Evolutionary conservation across 2,329 filamentous ascomycete species (phyloP).

Genomic region (Scolecobasidium constrictum): DNA sequence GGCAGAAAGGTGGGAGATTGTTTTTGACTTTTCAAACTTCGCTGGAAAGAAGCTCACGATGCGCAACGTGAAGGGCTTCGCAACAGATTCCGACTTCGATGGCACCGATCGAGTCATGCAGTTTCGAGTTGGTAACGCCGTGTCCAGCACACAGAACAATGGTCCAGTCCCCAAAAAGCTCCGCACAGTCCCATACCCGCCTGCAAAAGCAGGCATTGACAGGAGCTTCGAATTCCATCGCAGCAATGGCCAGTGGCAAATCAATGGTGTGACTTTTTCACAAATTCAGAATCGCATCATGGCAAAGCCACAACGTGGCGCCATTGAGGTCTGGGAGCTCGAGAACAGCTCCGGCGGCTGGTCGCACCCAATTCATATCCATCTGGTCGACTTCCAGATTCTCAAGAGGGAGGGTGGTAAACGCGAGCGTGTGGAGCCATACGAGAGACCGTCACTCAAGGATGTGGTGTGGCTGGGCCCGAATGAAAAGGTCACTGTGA

Average conservation of each 20-base stretch:
- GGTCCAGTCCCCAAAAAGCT: constrained; percentile 20
- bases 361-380: constrained; percentile 45
- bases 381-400: constrained; percentile 48
- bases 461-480: constrained; percentile 22
- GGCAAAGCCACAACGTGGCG: constrained; percentile 21
- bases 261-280: constrained; percentile 24
- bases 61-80: constrained; percentile 30
- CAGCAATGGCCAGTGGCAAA: constrained; percentile 19
- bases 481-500: constrained; percentile 14
- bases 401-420: constrained; percentile 36
- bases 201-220: constrained; percentile 17
- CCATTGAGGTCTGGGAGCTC: constrained; percentile 25
- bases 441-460: constrained; percentile 45
- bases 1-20: constrained; percentile 47
- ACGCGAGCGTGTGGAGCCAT: constrained; percentile 33
- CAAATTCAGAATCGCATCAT: constrained; percentile 23
- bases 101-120: constrained; percentile 30
- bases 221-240: constrained; percentile 23
- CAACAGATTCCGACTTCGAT: constrained; percentile 37
- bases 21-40: constrained; percentile 43
- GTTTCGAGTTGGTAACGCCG: constrained; percentile 33
- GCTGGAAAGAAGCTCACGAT: constrained; percentile 39
- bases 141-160: constrained; percentile 14
- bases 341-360: constrained; percentile 39
- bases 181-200: constrained; percentile 17